phyloP scores from a whole-genome alignment of 1,139 yeast species.

The Pichia sp. region DNA sequence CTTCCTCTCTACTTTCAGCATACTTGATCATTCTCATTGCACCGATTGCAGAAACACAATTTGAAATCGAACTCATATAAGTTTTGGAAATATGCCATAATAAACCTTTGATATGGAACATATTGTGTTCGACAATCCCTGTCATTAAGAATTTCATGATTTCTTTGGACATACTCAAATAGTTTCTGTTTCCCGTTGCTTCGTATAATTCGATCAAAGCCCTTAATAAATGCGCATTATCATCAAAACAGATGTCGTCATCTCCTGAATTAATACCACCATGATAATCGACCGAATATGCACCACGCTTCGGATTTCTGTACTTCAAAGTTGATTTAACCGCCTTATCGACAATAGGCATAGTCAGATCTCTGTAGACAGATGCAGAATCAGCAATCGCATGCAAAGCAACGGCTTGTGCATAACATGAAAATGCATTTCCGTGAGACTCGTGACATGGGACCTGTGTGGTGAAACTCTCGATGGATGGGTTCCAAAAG shows the following conservation, averaged over 20 bases:
- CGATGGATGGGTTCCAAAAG: constrained; percentile 45
- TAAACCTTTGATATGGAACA: constrained; percentile 56
- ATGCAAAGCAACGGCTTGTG: constrained; percentile 67
- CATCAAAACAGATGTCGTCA: constrained; percentile 81
- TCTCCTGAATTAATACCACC: constrained; percentile 31
- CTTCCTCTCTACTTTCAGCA: constrained; percentile 16
- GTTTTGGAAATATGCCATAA: constrained; percentile 64
- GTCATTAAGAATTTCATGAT: constrained; percentile 63
- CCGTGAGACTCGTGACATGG: constrained; percentile 58
- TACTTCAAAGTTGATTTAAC: constrained; percentile 51
- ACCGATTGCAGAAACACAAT: constrained; percentile 65
- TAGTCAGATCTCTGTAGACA: constrained; percentile 54
- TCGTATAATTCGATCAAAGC: constrained; percentile 69
- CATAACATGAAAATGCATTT: constrained; percentile 63
- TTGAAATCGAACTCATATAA: constrained; percentile 66
- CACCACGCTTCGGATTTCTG: constrained; percentile 59
- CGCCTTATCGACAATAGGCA: constrained; percentile 58
- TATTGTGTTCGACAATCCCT: constrained; percentile 36
- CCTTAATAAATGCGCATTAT: constrained; percentile 73
- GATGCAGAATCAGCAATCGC: constrained; percentile 68
- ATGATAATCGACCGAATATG: constrained; percentile 69
- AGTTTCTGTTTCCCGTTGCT: constrained; percentile 56
- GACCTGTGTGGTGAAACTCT: constrained; percentile 46
- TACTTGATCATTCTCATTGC: constrained; percentile 53
- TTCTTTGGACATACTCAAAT: constrained; percentile 57